Evolutionary conservation across 2,329 filamentous ascomycete genomes (phyloP).

Genomic region (Paecilomyces niveus): DNA sequence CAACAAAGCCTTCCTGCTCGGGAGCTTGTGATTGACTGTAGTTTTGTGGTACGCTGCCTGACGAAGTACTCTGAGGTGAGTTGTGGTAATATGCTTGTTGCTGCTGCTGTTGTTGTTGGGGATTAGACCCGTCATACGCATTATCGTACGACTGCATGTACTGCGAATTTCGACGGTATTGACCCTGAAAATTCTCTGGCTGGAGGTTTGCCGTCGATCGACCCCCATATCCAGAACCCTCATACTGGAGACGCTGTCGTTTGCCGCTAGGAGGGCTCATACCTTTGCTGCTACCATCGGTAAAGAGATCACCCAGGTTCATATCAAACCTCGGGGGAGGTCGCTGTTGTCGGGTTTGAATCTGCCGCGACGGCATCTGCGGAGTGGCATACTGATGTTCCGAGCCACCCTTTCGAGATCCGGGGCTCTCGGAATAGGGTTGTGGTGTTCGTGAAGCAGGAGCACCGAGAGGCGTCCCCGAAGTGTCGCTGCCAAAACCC

Average conservation of each 20-base stretch:
- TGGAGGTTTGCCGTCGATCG: constrained; percentile 15
- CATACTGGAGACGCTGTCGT: constrained; percentile 19
- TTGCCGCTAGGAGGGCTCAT: constrained; percentile 25
- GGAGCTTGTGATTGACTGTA: constrained; percentile 15
- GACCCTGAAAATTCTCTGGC: constrained; percentile 15
- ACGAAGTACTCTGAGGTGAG: constrained; percentile 28
- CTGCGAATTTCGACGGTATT: constrained; percentile 19
- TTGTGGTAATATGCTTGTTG: constrained; percentile 26
- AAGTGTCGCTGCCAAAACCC: constrained; percentile 58
- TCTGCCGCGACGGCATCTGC: constrained; percentile 21
- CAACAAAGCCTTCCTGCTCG: constrained; percentile 9
- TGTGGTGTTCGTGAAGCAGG: constrained; percentile 7
- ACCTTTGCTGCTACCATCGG: constrained; percentile 33
- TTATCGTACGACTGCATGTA: constrained; percentile 28
- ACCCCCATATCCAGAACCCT: constrained; percentile 16
- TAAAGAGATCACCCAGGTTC: constrained; percentile 47
- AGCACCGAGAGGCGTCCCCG: constrained; percentile 18
- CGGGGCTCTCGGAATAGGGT: constrained; percentile 8
- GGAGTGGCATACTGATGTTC: constrained; percentile 15
- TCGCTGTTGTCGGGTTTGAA: constrained; percentile 31
- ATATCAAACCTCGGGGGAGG: constrained; percentile 53
- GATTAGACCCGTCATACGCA: constrained; percentile 27
- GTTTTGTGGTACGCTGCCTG: constrained; percentile 19
- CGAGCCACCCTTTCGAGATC: constrained; percentile 11
- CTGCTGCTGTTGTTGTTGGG: constrained; percentile 23